These are phyloP conservation scores for Hypocreales sp. DNA, from an alignment of 2,329 filamentous ascomycete genomes.

Conservation along the genomic window DNA sequence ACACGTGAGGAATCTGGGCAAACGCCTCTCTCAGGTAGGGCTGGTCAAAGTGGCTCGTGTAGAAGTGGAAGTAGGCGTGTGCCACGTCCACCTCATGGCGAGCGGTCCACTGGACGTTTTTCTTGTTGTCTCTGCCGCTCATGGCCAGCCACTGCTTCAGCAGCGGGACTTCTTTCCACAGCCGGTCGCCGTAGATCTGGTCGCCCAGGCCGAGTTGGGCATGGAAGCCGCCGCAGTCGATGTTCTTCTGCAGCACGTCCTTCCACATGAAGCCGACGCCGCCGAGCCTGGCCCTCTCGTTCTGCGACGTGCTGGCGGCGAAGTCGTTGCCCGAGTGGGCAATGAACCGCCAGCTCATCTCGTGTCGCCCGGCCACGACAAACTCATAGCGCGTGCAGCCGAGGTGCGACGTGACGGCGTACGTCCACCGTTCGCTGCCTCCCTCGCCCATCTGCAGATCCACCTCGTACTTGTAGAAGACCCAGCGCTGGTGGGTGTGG, in stretches of 20 bases:
- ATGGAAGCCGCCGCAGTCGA: slow-evolving; percentile 92
- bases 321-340: slow-evolving; percentile 96
- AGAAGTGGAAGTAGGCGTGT: slow-evolving; percentile 97
- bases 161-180: slow-evolving; percentile 92
- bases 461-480: slow-evolving; percentile 89
- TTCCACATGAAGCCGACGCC: slow-evolving; percentile 98
- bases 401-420: slow-evolving; percentile 90
- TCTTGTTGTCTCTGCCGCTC: slow-evolving; percentile 83
- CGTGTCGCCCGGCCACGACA: slow-evolving; percentile 75
- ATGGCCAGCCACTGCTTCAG: slow-evolving; percentile 91
- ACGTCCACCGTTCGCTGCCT: slow-evolving; percentile 80
- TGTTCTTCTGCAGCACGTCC: slow-evolving; percentile 92
- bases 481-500: slow-evolving; percentile 82
- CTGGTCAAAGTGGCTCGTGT: slow-evolving; percentile 96
- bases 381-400: slow-evolving; percentile 99
- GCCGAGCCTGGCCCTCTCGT: slow-evolving; percentile 71
- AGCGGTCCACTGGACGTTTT: slow-evolving; percentile 82
- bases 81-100: slow-evolving; percentile 90
- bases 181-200: slow-evolving; percentile 85
- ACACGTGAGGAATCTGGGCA: slow-evolving; percentile 87
- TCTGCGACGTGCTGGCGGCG: slow-evolving; percentile 69
- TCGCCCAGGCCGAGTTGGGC: slow-evolving; percentile 83
- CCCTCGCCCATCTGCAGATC: slow-evolving; percentile 80
- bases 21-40: slow-evolving; percentile 89
- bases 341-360: slow-evolving; percentile 90